phyloP scores from a whole-genome alignment of 495 filamentous ascomycete genomes.

The Aspergillus steynii region DNA sequence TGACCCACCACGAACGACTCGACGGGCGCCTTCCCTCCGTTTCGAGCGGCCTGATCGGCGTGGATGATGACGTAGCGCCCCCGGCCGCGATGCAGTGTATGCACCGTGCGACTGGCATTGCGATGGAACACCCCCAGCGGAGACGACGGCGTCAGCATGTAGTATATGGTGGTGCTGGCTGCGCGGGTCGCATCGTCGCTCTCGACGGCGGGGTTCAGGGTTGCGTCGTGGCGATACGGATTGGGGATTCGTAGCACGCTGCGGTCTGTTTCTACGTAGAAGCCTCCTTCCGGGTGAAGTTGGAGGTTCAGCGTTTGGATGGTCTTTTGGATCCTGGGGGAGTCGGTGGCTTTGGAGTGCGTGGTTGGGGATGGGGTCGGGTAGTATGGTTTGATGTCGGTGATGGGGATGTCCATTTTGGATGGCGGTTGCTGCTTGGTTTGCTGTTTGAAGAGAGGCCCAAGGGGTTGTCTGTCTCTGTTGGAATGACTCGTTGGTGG shows the following conservation, averaged over 20 bases:
- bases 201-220: slow-evolving; percentile 11
- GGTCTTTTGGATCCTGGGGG: slow-evolving; percentile 33
- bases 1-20: slow-evolving; percentile 65
- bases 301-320: slow-evolving; percentile 47
- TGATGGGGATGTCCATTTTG: slow-evolving; percentile 17
- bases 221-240: slow-evolving; percentile 30
- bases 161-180: slow-evolving; percentile 53
- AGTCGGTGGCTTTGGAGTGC: slow-evolving; percentile 28
- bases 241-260: slow-evolving; percentile 48
- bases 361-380: neutral
- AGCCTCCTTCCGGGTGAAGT: slow-evolving; percentile 65
- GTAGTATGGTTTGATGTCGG: slow-evolving; percentile 18
- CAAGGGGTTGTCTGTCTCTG: no score
- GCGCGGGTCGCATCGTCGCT: neutral
- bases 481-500: no score
- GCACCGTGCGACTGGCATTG: slow-evolving; percentile 59
- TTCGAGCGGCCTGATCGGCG: slow-evolving; percentile 40
- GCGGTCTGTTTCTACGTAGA: slow-evolving; percentile 63
- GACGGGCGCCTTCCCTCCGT: slow-evolving; percentile 38
- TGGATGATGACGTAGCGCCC: slow-evolving; percentile 65
- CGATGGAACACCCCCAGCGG: slow-evolving; percentile 61
- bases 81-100: slow-evolving; percentile 59
- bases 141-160: slow-evolving; percentile 57
- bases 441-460: no score
- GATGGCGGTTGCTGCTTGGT: neutral